Percentiles rank a stretch among this genome's conserved stretches.
Conservation (phyloP, 2,329 filamentous ascomycete genomes). For the Colletotrichum sp. region DNA sequence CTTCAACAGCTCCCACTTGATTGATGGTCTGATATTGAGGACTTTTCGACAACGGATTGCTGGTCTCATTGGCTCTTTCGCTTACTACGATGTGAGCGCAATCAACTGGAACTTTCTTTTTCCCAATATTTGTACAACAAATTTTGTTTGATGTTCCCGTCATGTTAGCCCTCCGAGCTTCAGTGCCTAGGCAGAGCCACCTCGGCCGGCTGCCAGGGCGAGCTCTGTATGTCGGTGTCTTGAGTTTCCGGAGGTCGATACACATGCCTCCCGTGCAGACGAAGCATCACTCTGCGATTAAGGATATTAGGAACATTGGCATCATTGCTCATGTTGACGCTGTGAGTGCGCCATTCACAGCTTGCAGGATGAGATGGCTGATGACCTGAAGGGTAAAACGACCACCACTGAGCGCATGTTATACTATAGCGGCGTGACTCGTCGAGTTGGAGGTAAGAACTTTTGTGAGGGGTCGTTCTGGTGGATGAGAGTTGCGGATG, state of each 20-base stretch:
- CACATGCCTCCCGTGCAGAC: slow-evolving; percentile 5
- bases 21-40: background rate
- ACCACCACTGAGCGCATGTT: slow-evolving; percentile 99
- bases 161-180: slow-evolving; percentile 14
- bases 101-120: background rate
- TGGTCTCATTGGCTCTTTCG: background rate
- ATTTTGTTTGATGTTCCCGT: background rate
- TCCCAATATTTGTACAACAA: background rate
- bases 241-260: slow-evolving; percentile 9
- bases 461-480: too few relatives aligned
- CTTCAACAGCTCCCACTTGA: background rate
- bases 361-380: slow-evolving; percentile 17
- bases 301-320: slow-evolving; percentile 88
- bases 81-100: slow-evolving; percentile 1
- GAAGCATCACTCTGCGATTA: slow-evolving; percentile 45
- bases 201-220: background rate
- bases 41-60: background rate
- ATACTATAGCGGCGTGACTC: slow-evolving; percentile 90
- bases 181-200: background rate
- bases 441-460: slow-evolving; percentile 74
- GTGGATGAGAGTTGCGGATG: background rate
- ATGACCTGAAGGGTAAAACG: slow-evolving; percentile 75
- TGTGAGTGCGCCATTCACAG: slow-evolving; percentile 41
- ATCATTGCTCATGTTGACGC: slow-evolving; percentile 99
- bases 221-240: background rate